Evolutionary conservation across 257 asterid genomes (phyloP), one percentile per base, ranked within the genome.

Genomic region (Jacaranda mimosifolia): DNA sequence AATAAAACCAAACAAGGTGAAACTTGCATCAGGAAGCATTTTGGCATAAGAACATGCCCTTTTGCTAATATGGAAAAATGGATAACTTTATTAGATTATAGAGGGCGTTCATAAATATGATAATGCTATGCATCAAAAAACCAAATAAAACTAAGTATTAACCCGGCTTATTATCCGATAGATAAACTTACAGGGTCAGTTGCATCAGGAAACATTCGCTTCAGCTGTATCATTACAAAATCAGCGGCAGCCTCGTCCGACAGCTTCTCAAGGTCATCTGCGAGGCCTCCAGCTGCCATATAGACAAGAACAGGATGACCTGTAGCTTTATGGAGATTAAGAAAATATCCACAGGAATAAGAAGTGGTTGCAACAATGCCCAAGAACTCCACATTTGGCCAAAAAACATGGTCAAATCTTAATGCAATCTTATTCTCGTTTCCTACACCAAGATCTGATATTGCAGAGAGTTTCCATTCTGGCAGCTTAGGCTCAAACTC

Each of bases 211-310:
- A 91, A 93, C 97, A 96, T 96, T 78, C 84, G 88, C 87, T 87
- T 93, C 81, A 96, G 88, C 83, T 96, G 97, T 76, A 79, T 40
- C 97, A 96, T 88, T 38, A 88, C 99, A 69, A 91, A 93, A 60
- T 80, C 79, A 19, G 89, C 92, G 56, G 92, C 92, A 18, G 87
- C 96, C 73, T 87, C 89, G 35, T 96, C 98, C 2, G 97, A 86
- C 46, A 96, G 89, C 85, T 96, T 93, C 91, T 96, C 99, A 0
- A 93, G 92, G 83, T 96, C 98, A 76, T 82, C 74, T 0, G 99
- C 97, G 75, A 93, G 92, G 70, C 89, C 87, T 65, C 99, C 99
- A 72, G 99, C 98, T 63, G 98, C 98, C 99, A 96, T 96, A 73
- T 90, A 96, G 74, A 96, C 99, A 21, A 96, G 97, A 63, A 96